Evolutionary conservation across 768 basidiomycete genomes (phyloP).

Genomic region (Lactarius trivialis): DNA sequence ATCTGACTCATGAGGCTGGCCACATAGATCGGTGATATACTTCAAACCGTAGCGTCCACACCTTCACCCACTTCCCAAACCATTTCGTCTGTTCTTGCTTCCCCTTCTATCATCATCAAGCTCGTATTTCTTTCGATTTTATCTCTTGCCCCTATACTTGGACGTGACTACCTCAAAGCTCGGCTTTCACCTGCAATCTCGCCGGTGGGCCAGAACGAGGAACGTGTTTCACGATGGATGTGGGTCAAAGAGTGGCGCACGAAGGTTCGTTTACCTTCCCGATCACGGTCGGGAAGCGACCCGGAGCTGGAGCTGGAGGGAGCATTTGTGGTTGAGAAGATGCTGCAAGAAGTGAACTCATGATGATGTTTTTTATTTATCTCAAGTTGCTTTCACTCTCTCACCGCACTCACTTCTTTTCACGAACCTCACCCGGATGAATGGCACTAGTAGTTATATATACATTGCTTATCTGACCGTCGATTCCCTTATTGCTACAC

Average conservation of each 20-base stretch:
- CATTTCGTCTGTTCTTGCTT: slow-evolving; percentile 77
- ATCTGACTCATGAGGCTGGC: not conserved
- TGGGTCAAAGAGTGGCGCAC: slow-evolving; percentile 68
- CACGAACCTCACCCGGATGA: slow-evolving; percentile 13
- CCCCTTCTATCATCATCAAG: slow-evolving; percentile 78
- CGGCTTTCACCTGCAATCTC: slow-evolving; percentile 40
- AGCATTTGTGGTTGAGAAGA: slow-evolving; percentile 12
- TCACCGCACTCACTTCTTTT: slow-evolving; percentile 13
- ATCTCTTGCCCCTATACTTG: slow-evolving; percentile 82
- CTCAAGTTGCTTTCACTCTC: slow-evolving; percentile 8
- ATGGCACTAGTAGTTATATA: slow-evolving; percentile 16
- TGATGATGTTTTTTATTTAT: slow-evolving; percentile 21
- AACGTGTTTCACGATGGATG: slow-evolving; percentile 43
- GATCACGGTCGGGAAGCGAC: slow-evolving; percentile 37
- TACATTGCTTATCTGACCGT: slow-evolving; percentile 21
- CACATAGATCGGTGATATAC: slow-evolving; percentile 72
- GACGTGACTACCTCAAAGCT: slow-evolving; percentile 55
- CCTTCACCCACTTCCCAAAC: slow-evolving; percentile 67
- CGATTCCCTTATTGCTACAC: slow-evolving; percentile 15
- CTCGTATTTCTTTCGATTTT: slow-evolving; percentile 76
- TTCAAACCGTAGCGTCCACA: slow-evolving; percentile 73
- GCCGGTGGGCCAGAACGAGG: slow-evolving; percentile 30
- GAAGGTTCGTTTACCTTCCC: slow-evolving; percentile 50
- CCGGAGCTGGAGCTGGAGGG: slow-evolving; percentile 14
- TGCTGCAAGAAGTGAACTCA: not conserved